A percentile compares a stretch with the other conserved stretches of the same genome.
Evolutionary conservation across 2,329 filamentous ascomycete species (phyloP).

Genomic region (Talaromyces rugulosus): DNA sequence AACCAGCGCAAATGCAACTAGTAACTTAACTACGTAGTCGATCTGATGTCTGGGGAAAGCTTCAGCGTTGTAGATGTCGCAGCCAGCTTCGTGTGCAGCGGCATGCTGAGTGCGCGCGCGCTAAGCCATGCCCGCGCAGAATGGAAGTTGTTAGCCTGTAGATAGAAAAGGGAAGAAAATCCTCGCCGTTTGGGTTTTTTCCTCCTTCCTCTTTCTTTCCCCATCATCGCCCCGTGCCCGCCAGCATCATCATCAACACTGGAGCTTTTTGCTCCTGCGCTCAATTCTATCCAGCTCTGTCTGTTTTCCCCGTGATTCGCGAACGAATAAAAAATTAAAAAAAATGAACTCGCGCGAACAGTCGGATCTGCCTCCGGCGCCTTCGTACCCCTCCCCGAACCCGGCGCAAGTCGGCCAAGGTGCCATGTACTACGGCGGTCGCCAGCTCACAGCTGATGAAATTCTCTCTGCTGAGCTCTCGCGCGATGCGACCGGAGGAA

Average conservation of each 20-base stretch:
- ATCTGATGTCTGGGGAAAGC: not conserved
- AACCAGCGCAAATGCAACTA: slow-evolving; percentile 5
- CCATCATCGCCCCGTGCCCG: slow-evolving; percentile 17
- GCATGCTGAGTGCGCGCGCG: slow-evolving; percentile 9
- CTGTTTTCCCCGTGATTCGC: slow-evolving; percentile 9
- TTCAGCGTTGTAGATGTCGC: slow-evolving; percentile 1
- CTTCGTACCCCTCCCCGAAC: slow-evolving; percentile 43
- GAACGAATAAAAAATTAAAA: slow-evolving; percentile 7
- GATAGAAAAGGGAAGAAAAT: slow-evolving; percentile 18
- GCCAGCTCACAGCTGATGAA: slow-evolving; percentile 44
- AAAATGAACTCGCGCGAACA: slow-evolving; percentile 41
- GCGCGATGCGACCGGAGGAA: slow-evolving; percentile 42
- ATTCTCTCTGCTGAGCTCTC: slow-evolving; percentile 46
- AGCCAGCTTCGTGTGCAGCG: slow-evolving; percentile 5
- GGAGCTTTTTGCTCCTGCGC: slow-evolving; percentile 31
- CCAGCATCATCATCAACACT: slow-evolving; percentile 17
- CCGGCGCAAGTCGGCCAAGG: slow-evolving; percentile 42
- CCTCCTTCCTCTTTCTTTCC: not conserved
- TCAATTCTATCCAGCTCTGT: slow-evolving; percentile 16
- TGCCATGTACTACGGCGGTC: slow-evolving; percentile 42
- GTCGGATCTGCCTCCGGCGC: slow-evolving; percentile 39
- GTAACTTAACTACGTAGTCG: not conserved
- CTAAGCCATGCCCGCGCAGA: slow-evolving; percentile 9
- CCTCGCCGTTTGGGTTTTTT: slow-evolving; percentile 20
- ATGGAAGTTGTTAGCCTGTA: slow-evolving; percentile 28